Percentiles rank a stretch among this genome's conserved stretches.
Conservation (phyloP, 2,329 filamentous ascomycete species). For the Clarireedia homoeocarpa region DNA sequence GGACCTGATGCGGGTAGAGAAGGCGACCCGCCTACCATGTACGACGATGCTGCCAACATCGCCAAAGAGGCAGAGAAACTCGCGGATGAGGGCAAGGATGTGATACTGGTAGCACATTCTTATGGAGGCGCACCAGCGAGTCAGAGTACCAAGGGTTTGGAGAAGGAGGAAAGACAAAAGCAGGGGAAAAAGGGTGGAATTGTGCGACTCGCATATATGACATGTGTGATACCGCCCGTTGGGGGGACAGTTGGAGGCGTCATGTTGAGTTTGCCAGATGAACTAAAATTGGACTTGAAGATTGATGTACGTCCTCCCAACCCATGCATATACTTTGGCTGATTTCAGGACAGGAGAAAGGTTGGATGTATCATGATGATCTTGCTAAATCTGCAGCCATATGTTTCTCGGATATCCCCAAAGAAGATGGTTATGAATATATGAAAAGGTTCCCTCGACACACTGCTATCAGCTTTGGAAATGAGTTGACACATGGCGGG, state of each 20-base stretch:
- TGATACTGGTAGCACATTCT: conserved; percentile 33
- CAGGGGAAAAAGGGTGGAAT: conserved; percentile 35
- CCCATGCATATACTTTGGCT: neutral
- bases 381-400: conserved; percentile 10
- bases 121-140: conserved; percentile 32
- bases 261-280: conserved; percentile 1
- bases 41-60: conserved; percentile 32
- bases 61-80: conserved; percentile 24
- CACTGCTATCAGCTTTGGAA: conserved; percentile 29
- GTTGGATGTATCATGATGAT: conserved; percentile 24
- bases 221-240: conserved; percentile 7
- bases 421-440: conserved; percentile 19
- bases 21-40: conserved; percentile 22
- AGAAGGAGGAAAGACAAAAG: conserved; percentile 29
- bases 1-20: neutral
- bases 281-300: neutral
- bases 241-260: conserved; percentile 2
- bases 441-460: conserved; percentile 26
- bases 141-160: conserved; percentile 29
- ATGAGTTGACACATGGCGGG: conserved; percentile 32
- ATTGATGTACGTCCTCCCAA: conserved; percentile 6
- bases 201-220: conserved; percentile 14
- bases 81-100: conserved; percentile 30
- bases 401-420: conserved; percentile 25
- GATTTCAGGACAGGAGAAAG: conserved; percentile 17